Evolutionary conservation across 2,329 filamentous ascomycete species (phyloP), one percentile per base, ranked within the genome.

Genomic region (Salinomyces thailandicus): DNA sequence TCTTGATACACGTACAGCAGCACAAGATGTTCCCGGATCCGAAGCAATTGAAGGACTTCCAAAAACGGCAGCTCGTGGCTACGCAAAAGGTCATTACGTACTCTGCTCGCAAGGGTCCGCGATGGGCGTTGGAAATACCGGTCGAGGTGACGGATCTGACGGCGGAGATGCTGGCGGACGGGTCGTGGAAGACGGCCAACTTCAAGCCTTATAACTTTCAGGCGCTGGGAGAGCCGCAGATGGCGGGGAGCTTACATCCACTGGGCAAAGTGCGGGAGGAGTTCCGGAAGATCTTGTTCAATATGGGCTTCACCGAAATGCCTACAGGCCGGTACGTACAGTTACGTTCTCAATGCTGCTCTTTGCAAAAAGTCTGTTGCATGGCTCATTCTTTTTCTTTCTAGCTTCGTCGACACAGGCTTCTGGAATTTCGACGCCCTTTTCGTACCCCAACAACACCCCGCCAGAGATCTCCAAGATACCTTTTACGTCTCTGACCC

Each of bases 351-450:
- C 15, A 7, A 14, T 31, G n/a, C 22, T 26, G 22, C 9, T n/a
- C 9, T 3, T 30, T n/a, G 4, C 22, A 8, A 16, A 28, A 15
- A 14, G 11, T 9, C 14, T 29, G 12, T 18, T 26, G 22, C 22
- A 26, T n/a, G n/a, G n/a, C n/a, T n/a, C n/a, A n/a, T n/a, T n/a
- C n/a, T n/a, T n/a, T n/a, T n/a, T 26, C n/a, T 2, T n/a, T 26
- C n/a, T 36, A 72, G 69, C 60, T 95, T 80, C 59, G 87, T 96
- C 45, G 91, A 98, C 66, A 89, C 87, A 9, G 87, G 89, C 31
- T 95, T 96, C 78, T 98, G 91, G 86, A 96, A 96, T 65, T 96
- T 96, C 62, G 89, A 96, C 57, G 79, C 87, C 16, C 84, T 98
- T 45, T 95, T 89, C 62, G 89, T 96, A 36, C 89, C 89, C 18